Evolutionary conservation across 2,329 filamentous ascomycete genomes (phyloP).

Genomic region (Diaporthe australafricana): DNA sequence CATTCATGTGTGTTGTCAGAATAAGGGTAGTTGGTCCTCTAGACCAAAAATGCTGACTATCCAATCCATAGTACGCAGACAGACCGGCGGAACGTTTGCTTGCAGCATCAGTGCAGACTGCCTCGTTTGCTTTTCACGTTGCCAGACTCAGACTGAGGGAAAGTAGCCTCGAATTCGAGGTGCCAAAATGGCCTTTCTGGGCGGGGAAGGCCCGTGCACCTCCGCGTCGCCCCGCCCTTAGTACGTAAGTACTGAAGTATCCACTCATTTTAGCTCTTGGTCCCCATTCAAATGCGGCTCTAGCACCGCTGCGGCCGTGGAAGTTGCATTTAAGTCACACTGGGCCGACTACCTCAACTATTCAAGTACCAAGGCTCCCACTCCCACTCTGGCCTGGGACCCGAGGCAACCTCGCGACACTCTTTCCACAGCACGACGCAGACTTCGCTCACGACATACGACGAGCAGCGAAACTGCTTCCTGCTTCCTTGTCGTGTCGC

Average conservation of each 20-base stretch:
- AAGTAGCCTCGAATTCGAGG: neutral
- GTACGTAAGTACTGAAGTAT: too few relatives aligned
- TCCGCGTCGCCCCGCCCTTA: neutral
- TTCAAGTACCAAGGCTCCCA: neutral
- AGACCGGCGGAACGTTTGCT: neutral
- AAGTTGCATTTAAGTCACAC: neutral
- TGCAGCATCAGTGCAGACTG: neutral
- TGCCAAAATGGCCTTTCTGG: neutral
- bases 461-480: neutral
- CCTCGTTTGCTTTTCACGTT: neutral
- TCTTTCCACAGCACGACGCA: neutral
- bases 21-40: too few relatives aligned
- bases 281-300: slow-evolving; percentile 14
- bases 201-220: slow-evolving; percentile 10
- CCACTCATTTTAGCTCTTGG: neutral
- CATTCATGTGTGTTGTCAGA: neutral
- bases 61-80: neutral
- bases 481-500: neutral
- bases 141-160: neutral
- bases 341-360: neutral
- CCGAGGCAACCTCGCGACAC: neutral
- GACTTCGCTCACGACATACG: neutral
- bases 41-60: neutral
- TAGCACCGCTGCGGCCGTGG: neutral
- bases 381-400: neutral